Percentiles rank a stretch among this genome's conserved stretches.
phyloP scores from a whole-genome alignment of 805 yeast species.

The Candida khao-thaluensis region DNA sequence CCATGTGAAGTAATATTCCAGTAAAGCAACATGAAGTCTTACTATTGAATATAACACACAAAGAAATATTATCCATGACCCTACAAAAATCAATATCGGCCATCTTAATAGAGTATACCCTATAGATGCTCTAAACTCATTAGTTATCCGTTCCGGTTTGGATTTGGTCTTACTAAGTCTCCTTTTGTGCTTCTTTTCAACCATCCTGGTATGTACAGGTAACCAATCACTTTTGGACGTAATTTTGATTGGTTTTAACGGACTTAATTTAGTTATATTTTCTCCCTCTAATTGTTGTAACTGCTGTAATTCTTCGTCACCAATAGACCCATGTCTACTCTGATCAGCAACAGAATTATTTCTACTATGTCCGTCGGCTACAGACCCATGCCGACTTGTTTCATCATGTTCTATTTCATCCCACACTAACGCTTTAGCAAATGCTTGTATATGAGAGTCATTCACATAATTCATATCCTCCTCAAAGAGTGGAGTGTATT shows the following conservation, averaged over 20 bases:
- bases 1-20: slow-evolving; percentile 61
- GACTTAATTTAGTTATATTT: slow-evolving; percentile 3
- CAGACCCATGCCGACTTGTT: slow-evolving; percentile 3
- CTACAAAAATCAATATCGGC: slow-evolving; percentile 57
- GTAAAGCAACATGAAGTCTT: slow-evolving; percentile 59
- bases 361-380: background rate
- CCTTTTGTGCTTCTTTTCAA: slow-evolving; percentile 9
- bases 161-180: slow-evolving; percentile 7
- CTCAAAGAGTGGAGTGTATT: slow-evolving; percentile 4
- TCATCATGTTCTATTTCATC: slow-evolving; percentile 27
- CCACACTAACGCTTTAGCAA: slow-evolving; percentile 41
- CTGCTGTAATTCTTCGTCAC: slow-evolving; percentile 1
- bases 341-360: background rate
- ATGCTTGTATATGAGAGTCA: slow-evolving; percentile 37
- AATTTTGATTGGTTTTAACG: slow-evolving; percentile 15
- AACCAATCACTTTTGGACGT: slow-evolving; percentile 31
- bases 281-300: slow-evolving; percentile 5
- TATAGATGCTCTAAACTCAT: slow-evolving; percentile 36
- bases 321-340: background rate
- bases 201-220: slow-evolving; percentile 16
- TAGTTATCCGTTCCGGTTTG: slow-evolving; percentile 18
- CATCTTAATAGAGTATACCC: slow-evolving; percentile 52
- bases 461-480: slow-evolving; percentile 25
- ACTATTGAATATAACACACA: slow-evolving; percentile 50
- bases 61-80: slow-evolving; percentile 54